phyloP scores from a whole-genome alignment of 1,139 yeast genomes.

The Sugiyamaella sp. region DNA sequence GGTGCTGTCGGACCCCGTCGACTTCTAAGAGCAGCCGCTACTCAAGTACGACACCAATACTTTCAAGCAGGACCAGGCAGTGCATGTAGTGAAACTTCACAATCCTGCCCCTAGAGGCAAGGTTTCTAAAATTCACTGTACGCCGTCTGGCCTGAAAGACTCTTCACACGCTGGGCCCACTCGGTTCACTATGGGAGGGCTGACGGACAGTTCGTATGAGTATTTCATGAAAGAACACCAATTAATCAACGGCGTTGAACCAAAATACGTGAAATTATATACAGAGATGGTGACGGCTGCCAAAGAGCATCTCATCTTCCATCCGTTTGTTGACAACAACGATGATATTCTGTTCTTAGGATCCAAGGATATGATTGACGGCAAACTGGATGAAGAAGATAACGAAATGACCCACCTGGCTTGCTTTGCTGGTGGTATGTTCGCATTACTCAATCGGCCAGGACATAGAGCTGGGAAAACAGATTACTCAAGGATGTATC shows the following conservation, averaged over 20 bases:
- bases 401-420: slow-evolving; percentile 58
- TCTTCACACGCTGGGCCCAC: slow-evolving; percentile 4
- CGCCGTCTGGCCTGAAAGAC: slow-evolving; percentile 8
- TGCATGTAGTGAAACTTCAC: background rate
- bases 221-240: slow-evolving; percentile 63
- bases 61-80: slow-evolving; percentile 9
- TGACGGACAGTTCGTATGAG: slow-evolving; percentile 72
- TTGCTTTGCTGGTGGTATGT: slow-evolving; percentile 75
- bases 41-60: no score
- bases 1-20: no score
- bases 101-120: background rate
- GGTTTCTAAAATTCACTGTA: background rate
- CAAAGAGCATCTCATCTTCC: slow-evolving; percentile 47
- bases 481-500: slow-evolving; percentile 69
- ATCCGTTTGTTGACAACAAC: slow-evolving; percentile 52
- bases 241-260: slow-evolving; percentile 52
- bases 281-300: slow-evolving; percentile 46
- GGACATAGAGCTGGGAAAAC: slow-evolving; percentile 61
- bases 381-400: slow-evolving; percentile 30
- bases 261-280: slow-evolving; percentile 43
- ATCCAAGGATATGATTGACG: background rate
- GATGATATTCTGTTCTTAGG: slow-evolving; percentile 14
- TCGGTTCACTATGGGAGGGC: slow-evolving; percentile 53
- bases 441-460: slow-evolving; percentile 55
- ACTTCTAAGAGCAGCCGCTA: no score